These are phyloP conservation scores for Neurospora cerealis DNA, from an alignment of 495 filamentous ascomycete species.

Conservation along the genomic window DNA sequence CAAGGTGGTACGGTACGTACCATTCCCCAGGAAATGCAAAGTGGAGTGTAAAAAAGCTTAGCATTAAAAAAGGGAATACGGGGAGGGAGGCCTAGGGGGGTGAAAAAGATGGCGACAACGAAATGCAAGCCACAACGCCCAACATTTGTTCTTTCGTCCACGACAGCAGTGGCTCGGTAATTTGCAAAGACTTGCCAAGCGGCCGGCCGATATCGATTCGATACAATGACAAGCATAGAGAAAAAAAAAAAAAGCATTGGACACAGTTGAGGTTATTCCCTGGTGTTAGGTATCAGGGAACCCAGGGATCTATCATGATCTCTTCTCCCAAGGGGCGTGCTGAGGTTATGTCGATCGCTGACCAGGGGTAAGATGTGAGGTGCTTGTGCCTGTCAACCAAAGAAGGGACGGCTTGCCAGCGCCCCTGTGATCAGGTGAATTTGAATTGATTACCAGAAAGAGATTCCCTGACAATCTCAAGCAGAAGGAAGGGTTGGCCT, in stretches of 20 bases:
- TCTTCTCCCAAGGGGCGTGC: not conserved
- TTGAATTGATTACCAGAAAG: not conserved
- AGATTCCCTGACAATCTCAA: not conserved
- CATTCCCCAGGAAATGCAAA: not conserved
- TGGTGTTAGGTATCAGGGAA: not conserved
- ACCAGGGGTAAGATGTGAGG: not conserved
- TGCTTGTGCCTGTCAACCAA: not conserved
- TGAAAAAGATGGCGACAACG: not conserved
- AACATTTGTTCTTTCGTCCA: not conserved
- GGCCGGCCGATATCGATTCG: slow-evolving; percentile 13
- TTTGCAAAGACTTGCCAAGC: slow-evolving; percentile 18
- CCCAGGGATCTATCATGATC: not conserved
- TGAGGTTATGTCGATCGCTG: not conserved
- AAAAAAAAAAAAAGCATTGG: not conserved
- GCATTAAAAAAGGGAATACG: not conserved
- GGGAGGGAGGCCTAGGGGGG: not conserved
- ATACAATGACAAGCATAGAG: not conserved
- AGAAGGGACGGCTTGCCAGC: not conserved
- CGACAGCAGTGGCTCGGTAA: slow-evolving; percentile 14
- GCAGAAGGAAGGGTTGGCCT: not conserved
- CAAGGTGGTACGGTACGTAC: not conserved
- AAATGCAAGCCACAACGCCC: not conserved
- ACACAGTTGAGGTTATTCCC: not conserved
- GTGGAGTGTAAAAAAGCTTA: not conserved
- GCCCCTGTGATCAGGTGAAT: not conserved